phyloP scores from a whole-genome alignment of 768 basidiomycete species.

The Naganishia kalamii region DNA sequence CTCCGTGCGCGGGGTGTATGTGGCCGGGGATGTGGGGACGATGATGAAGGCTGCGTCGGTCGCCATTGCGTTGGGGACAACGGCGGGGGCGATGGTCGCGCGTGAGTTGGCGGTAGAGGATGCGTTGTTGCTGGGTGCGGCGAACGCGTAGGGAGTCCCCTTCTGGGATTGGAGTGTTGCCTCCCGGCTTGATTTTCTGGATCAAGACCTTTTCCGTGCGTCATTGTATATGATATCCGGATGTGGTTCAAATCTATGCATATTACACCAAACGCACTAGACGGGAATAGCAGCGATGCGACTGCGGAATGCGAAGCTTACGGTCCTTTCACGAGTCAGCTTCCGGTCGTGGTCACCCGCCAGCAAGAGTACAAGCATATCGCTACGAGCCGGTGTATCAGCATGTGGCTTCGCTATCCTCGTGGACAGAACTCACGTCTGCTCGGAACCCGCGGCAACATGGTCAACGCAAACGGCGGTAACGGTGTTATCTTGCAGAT shows the following conservation, averaged over 20 bases:
- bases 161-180: too few relatives aligned
- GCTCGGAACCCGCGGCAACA: conserved; percentile 67
- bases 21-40: conserved; percentile 5
- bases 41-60: conserved; percentile 1
- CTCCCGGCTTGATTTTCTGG: too few relatives aligned
- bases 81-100: not conserved
- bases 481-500: conserved; percentile 63
- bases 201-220: too few relatives aligned
- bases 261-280: too few relatives aligned
- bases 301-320: conserved; percentile 83
- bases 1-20: not conserved
- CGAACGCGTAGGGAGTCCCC: too few relatives aligned
- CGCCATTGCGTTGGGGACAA: not conserved
- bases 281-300: conserved; percentile 64
- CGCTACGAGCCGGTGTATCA: conserved; percentile 48
- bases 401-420: conserved; percentile 12
- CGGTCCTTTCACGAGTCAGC: conserved; percentile 83
- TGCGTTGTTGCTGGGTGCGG: too few relatives aligned
- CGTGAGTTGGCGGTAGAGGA: conserved; percentile 11
- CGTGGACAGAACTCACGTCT: conserved; percentile 53
- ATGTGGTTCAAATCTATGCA: too few relatives aligned
- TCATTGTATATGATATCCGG: too few relatives aligned
- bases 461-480: conserved; percentile 72
- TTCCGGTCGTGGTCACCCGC: conserved; percentile 68
- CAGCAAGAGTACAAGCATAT: conserved; percentile 81